Evolutionary conservation across 192 early-diverging fungal species (phyloP), one percentile per base, ranked within the genome.

Genomic region (Dimargaris verticillata): DNA sequence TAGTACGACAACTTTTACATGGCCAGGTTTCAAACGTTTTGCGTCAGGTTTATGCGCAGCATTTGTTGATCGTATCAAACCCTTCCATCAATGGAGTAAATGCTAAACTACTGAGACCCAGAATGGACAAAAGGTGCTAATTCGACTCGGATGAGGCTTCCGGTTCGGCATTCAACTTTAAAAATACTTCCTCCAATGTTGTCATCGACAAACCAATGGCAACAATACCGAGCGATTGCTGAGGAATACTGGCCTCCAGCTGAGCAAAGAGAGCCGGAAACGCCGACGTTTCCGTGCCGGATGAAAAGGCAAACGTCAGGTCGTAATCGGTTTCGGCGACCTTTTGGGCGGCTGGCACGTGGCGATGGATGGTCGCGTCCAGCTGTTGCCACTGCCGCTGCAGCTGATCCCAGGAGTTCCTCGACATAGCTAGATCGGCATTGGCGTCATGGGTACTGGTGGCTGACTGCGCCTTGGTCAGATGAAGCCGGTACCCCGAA

Each of bases 111-210:
- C n/a, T n/a, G n/a, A n/a, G n/a, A n/a, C n/a, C n/a, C n/a, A n/a
- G n/a, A n/a, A n/a, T n/a, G n/a, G n/a, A n/a, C n/a, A n/a, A n/a
- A n/a, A n/a, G n/a, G n/a, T n/a, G 33, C 33, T 38, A 38, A 7
- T 38, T 38, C 33, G 33, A 7, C 7, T 38, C 33, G 33, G 33
- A 7, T 38, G 33, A 38, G 33, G 33, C 33, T 2, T 38, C 33
- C 3, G 33, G 33, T 7, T 59, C 26, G 41, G 5, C 48, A 15
- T 61, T 15, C 29, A 70, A 50, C 26, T 55, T 66, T 9, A 80
- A 54, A 64, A 77, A 75, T 22, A 80, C 76, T 28, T 80, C 78
- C 47, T 80, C 72, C 29, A 80, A 53, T 0, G 75, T 74, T 0
- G 73, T 70, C 62, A 74, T 59, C 3, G 69, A 68, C n/a, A 80